Percentiles rank a stretch among this genome's conserved stretches.
Evolutionary conservation across 331 rosid species (phyloP).

Genomic region (Malus hybrid): DNA sequence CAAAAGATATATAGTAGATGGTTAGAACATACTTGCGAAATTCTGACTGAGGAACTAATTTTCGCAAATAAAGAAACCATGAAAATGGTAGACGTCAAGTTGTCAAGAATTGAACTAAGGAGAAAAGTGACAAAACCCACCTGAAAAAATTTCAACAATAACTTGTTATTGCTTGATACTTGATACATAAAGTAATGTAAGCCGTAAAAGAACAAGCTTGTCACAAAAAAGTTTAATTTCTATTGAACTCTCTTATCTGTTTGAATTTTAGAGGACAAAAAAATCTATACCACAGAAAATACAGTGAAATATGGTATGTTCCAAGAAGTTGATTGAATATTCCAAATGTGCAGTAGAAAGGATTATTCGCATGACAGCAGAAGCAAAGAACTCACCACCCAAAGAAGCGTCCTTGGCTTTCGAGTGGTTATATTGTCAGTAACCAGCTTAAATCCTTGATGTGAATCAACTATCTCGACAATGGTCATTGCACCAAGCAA

Average conservation of each 20-base stretch:
- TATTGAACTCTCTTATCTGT: not conserved
- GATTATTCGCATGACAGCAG: not conserved
- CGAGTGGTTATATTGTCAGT: slow-evolving; percentile 88
- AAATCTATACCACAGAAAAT: not conserved
- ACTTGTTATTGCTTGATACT: slow-evolving; percentile 3
- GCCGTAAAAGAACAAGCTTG: not conserved
- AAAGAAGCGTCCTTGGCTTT: slow-evolving; percentile 79
- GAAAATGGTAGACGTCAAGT: slow-evolving; percentile 87
- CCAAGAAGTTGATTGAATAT: not conserved
- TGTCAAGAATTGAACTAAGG: slow-evolving; percentile 85
- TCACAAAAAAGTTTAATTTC: not conserved
- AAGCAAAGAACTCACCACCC: slow-evolving; percentile 76
- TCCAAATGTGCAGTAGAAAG: not conserved
- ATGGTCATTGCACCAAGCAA: slow-evolving; percentile 98
- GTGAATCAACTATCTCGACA: slow-evolving; percentile 86
- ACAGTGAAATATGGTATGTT: not conserved
- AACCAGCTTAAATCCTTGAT: slow-evolving; percentile 96
- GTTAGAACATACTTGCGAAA: slow-evolving; percentile 62
- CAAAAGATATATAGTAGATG: not conserved
- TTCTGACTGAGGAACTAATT: slow-evolving; percentile 86
- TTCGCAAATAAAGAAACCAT: slow-evolving; percentile 91
- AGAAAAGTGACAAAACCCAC: slow-evolving; percentile 76
- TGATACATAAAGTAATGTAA: not conserved
- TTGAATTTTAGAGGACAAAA: not conserved
- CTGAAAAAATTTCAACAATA: slow-evolving; percentile 39